Conservation (phyloP, 2,329 filamentous ascomycete species). For the Mycosphaerella sp. region DNA sequence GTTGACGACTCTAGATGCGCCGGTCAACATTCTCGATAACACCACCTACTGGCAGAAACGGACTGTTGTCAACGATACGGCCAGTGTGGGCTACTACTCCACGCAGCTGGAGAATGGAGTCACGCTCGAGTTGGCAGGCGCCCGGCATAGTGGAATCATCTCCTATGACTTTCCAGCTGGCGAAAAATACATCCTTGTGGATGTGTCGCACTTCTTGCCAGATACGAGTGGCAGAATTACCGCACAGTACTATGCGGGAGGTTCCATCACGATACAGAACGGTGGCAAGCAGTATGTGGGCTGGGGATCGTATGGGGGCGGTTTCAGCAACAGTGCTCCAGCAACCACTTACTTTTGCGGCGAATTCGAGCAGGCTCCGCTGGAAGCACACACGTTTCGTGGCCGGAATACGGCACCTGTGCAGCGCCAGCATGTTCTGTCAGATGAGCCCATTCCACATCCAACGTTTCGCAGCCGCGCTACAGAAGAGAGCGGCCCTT, state of each 20-base stretch:
- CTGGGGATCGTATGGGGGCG: conserved; percentile 55
- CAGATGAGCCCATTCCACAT: conserved; percentile 27
- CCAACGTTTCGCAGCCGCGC: conserved; percentile 36
- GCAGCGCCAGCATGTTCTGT: conserved; percentile 21
- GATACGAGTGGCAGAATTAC: conserved; percentile 41
- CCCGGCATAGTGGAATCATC: conserved; percentile 53
- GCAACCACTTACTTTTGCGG: conserved; percentile 60
- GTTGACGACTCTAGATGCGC: conserved; percentile 39
- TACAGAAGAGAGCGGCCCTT: conserved; percentile 25
- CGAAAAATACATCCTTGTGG: conserved; percentile 50
- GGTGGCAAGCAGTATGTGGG: conserved; percentile 50
- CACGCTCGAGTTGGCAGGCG: conserved; percentile 52
- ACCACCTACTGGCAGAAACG: conserved; percentile 37
- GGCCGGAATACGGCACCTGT: conserved; percentile 29
- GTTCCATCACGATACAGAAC: conserved; percentile 48
- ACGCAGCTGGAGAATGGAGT: conserved; percentile 52
- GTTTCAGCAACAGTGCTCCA: conserved; percentile 54
- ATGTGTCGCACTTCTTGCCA: conserved; percentile 58
- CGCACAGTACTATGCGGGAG: conserved; percentile 56
- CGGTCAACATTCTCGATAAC: conserved; percentile 38
- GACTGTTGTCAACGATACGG: conserved; percentile 34
- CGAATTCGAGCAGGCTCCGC: conserved; percentile 47
- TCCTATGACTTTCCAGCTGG: conserved; percentile 53
- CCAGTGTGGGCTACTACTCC: conserved; percentile 57
- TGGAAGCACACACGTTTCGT: conserved; percentile 32